Base-by-base conservation (phyloP, 176 grass and related monocot genomes). In the Hsuehochloa calcarea region DNA sequence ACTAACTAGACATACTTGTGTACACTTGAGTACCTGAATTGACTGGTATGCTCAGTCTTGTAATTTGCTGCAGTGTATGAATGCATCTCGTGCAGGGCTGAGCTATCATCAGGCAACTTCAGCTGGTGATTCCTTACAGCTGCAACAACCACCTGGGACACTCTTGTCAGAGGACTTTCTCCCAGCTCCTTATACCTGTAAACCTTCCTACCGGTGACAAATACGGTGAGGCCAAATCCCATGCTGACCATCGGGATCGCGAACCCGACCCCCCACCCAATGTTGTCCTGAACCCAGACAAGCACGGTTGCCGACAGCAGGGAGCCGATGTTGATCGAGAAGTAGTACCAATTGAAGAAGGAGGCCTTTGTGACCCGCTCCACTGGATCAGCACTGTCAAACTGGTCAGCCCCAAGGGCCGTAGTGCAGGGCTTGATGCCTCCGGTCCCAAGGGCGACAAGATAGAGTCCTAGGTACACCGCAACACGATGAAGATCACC, bases 281-380 rank as follows among this genome's bases (percentile, higher is more conserved):
- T 9, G 41, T 87, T 59, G 14, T 91, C 85, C 61, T 91, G 85
- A 39, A 81, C 86, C 88, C 85, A 91, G 9, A 91, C 89, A 29
- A 91, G 31, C 4, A 84, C 63, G 4, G 81, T 85, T 3, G 49
- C 51, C 0, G 89, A 87, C 3, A 87, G 66, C n/a, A 91, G 75
- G 2, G 41, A 19, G 1, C 85, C 89, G 4, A 85, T 62, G 64
- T 80, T 91, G n/a, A 58, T n/a, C 0, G 40, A 77, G 43, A 84
- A 87, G 82, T 72, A 91, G 65, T 80, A 91, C 81, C 85, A 91
- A 35, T 91, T 91, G 78, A 88, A 91, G 65, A 91, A 82, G 4
- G 81, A 85, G n/a, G 64, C 81, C 35, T 91, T 87, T 0, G 34
- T 66, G 6, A 68, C 64, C 41, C 82, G 11, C 52, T 91, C 89